These are phyloP conservation scores for Punica granatum DNA, from an alignment of 345 rosid species.

Conservation along the genomic window DNA sequence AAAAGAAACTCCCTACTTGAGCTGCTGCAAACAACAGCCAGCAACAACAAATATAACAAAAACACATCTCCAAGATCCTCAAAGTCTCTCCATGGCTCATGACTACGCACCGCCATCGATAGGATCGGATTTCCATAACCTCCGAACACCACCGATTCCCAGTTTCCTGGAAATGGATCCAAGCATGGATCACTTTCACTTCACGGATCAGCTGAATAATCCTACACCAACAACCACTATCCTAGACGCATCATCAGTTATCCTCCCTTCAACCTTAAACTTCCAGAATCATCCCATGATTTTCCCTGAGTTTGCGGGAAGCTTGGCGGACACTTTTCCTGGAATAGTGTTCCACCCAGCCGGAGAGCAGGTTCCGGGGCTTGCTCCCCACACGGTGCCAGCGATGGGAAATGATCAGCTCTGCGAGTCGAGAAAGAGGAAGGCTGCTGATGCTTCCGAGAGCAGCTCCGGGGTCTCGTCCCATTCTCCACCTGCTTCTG, in stretches of 20 bases:
- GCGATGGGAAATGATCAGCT: not conserved
- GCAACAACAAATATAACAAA: not conserved
- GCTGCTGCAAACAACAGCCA: not conserved
- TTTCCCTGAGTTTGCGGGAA: slow-evolving; percentile 8
- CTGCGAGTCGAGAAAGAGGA: slow-evolving; percentile 11
- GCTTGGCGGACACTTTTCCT: slow-evolving; percentile 7
- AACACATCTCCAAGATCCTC: not conserved
- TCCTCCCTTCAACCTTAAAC: not conserved
- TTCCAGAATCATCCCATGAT: slow-evolving; percentile 1
- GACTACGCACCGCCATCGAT: not conserved
- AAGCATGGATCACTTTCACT: not conserved
- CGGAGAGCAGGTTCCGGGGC: not conserved
- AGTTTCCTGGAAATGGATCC: slow-evolving; percentile 10
- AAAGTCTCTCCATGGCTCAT: slow-evolving; percentile 10
- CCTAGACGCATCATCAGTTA: not conserved
- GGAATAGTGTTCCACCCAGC: slow-evolving; percentile 3
- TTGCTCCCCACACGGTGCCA: not conserved
- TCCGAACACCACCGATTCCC: slow-evolving; percentile 3
- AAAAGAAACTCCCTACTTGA: not conserved
- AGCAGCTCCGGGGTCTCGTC: slow-evolving; percentile 10
- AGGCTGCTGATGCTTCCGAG: slow-evolving; percentile 10
- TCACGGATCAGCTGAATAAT: not conserved
- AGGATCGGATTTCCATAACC: slow-evolving; percentile 11
- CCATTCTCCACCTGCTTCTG: slow-evolving; percentile 11
- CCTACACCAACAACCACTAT: not conserved